Base-by-base conservation (phyloP, 2,329 filamentous ascomycete genomes). In the Beauveria brongniartii region DNA sequence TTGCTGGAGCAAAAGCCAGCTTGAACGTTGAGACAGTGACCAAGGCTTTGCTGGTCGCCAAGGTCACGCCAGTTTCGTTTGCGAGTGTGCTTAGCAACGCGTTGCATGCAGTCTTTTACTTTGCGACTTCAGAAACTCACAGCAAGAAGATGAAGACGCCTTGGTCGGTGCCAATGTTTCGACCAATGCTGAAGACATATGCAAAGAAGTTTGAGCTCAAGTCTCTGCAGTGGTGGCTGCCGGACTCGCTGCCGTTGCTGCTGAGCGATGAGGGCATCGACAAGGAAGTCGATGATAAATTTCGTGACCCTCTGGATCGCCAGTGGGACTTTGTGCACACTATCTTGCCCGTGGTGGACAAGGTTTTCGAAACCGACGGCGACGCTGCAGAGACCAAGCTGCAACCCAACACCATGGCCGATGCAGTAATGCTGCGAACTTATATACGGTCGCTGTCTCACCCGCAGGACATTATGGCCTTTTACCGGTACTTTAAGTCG, bases 1-100 rank as follows among this genome's bases (percentile, higher is more conserved):
- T 96, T 47, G 82, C 87, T 62, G 87, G 88, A 37, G 88, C 89
- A 56, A 90, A 91, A 65, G 69, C 71, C 4, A 77, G 77, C 22
- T 72, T 78, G 26, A 80, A 90, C 63, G 75, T 79, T 5, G 71
- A 77, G 3, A 79, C 79, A 28, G 77, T 91, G n/a, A 61, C 64
- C 18, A 67, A 67, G 37, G 68, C 72, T 1, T 63, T 75, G 30
- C 75, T 74, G 12, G 67, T 76, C 1, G 74, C 72, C 48, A 75
- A 77, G 37, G 78, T 88, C 50, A 77, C 87, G 55, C 71, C 79
- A 5, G 77, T 75, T 51, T 65, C 78, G 2, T 63, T 66, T 18
- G 65, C 69, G 3, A 68, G 71, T 20, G 68, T 76, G 18, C 67
- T 75, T 26, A 74, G 74, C 63, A 73, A 74, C 37, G 69, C 66